Conservation (phyloP, 768 basidiomycete genomes). For the Calocybe cyanea region DNA sequence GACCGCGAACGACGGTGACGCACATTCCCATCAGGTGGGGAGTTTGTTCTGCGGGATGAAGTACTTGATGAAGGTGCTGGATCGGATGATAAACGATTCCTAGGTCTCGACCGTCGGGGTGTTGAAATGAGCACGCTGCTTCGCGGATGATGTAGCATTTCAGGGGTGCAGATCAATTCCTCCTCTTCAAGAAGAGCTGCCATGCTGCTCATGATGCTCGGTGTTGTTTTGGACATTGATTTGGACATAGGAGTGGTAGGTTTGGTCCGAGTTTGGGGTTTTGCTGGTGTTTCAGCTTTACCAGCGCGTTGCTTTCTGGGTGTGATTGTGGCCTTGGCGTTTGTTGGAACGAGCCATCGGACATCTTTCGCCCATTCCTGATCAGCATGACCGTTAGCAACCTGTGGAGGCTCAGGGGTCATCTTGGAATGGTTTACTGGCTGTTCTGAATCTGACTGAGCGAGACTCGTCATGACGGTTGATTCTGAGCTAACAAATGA, state of each 20-base stretch:
- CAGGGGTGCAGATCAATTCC: slow-evolving; percentile 31
- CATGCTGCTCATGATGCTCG: slow-evolving; percentile 50
- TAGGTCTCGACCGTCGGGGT: slow-evolving; percentile 7
- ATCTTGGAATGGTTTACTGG: slow-evolving; percentile 12
- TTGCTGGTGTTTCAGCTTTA: slow-evolving; percentile 6
- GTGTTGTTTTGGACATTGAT: slow-evolving; percentile 30
- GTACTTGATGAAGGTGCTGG: slow-evolving; percentile 3
- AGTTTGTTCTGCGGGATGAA: slow-evolving; percentile 1
- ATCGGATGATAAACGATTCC: slow-evolving; percentile 10
- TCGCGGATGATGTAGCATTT: slow-evolving; percentile 11
- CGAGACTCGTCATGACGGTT: slow-evolving; percentile 31
- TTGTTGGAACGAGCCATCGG: slow-evolving; percentile 49
- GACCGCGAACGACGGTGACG: slow-evolving; percentile 18
- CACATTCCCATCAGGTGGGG: slow-evolving; percentile 3
- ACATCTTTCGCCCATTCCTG: slow-evolving; percentile 69
- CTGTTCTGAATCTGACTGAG: slow-evolving; percentile 28
- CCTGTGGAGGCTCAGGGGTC: slow-evolving; percentile 16
- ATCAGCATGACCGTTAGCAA: slow-evolving; percentile 30
- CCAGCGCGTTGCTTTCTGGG: slow-evolving; percentile 7
- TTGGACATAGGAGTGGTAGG: slow-evolving; percentile 20
- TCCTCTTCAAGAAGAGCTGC: slow-evolving; percentile 50
- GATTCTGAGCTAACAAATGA: slow-evolving; percentile 33
- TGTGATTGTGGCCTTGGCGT: slow-evolving; percentile 19
- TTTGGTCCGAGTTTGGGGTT: slow-evolving; percentile 19
- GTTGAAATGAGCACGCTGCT: slow-evolving; percentile 21